Evolutionary conservation across 305 asterid species (phyloP).

Genomic region (Andrographis paniculata): DNA sequence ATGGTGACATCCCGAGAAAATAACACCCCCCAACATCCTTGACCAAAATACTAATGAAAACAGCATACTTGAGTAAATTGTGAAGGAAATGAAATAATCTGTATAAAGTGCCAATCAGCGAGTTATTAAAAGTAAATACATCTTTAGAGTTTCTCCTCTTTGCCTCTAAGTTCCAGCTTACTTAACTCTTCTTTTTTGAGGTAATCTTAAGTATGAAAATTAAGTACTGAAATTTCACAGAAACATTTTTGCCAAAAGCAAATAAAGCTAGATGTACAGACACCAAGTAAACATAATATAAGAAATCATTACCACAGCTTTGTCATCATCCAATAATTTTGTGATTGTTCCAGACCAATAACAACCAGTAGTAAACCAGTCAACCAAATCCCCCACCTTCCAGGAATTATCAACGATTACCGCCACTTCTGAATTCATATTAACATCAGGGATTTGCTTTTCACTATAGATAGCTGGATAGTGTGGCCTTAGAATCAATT

Average conservation of each 20-base stretch:
- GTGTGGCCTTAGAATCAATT: conserved; percentile 57
- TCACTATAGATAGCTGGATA: conserved; percentile 40
- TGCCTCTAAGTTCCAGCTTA: too few species aligned
- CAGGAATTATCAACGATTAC: conserved; percentile 39
- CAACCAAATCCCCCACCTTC: conserved; percentile 75
- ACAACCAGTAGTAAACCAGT: conserved; percentile 43
- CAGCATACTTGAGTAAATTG: background rate
- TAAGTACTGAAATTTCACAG: too few species aligned
- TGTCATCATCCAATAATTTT: conserved; percentile 31
- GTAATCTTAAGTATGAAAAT: too few species aligned
- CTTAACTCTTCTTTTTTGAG: too few species aligned
- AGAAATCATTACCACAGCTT: conserved; percentile 50
- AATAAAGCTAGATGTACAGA: conserved; percentile 5
- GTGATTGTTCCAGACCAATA: conserved; percentile 64
- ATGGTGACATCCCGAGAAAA: too few species aligned
- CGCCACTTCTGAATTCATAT: conserved; percentile 34
- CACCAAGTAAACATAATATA: conserved; percentile 9
- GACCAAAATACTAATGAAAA: background rate
- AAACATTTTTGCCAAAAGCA: conserved; percentile 7
- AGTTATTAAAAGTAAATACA: too few species aligned
- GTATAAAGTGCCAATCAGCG: too few species aligned
- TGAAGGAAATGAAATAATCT: background rate
- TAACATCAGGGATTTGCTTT: conserved; percentile 24
- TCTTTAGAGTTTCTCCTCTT: too few species aligned
- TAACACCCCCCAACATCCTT: background rate